Conservation (phyloP, 2,329 filamentous ascomycete species). For the Xylaria sp. region DNA sequence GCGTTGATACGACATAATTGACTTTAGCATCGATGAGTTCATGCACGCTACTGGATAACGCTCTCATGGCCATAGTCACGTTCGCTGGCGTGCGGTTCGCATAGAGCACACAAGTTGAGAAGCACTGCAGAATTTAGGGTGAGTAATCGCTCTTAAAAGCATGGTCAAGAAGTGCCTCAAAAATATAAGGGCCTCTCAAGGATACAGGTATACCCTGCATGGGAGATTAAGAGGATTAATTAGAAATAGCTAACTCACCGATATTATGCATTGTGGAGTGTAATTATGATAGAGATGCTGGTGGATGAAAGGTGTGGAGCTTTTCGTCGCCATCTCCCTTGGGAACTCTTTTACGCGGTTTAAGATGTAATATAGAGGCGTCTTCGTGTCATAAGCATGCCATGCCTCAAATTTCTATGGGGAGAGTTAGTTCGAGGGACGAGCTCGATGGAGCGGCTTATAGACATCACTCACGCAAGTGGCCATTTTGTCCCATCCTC, state of each 20-base stretch:
- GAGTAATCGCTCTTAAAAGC: neutral
- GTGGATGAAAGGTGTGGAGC: conserved; percentile 49
- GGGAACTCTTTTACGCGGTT: conserved; percentile 46
- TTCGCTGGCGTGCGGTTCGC: conserved; percentile 46
- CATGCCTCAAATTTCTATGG: conserved; percentile 44
- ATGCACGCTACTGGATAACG: conserved; percentile 42
- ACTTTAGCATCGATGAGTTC: conserved; percentile 40
- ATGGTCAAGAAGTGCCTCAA: neutral
- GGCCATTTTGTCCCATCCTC: conserved; percentile 40
- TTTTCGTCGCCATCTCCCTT: conserved; percentile 44
- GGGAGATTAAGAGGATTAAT: neutral
- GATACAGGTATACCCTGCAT: neutral
- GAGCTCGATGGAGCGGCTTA: neutral
- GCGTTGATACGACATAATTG: conserved; percentile 32
- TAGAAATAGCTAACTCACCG: conserved; percentile 14
- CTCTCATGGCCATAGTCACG: conserved; percentile 46
- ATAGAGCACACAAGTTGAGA: conserved; percentile 49
- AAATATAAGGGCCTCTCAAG: neutral
- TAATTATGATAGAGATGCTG: conserved; percentile 45
- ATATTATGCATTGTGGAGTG: conserved; percentile 47
- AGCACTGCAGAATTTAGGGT: conserved; percentile 39
- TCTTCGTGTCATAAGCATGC: conserved; percentile 48
- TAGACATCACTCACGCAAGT: conserved; percentile 40
- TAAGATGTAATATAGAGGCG: conserved; percentile 44
- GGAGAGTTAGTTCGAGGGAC: conserved; percentile 22